Evolutionary conservation across 345 rosid genomes (phyloP).

Genomic region (Syzygium oleosum): DNA sequence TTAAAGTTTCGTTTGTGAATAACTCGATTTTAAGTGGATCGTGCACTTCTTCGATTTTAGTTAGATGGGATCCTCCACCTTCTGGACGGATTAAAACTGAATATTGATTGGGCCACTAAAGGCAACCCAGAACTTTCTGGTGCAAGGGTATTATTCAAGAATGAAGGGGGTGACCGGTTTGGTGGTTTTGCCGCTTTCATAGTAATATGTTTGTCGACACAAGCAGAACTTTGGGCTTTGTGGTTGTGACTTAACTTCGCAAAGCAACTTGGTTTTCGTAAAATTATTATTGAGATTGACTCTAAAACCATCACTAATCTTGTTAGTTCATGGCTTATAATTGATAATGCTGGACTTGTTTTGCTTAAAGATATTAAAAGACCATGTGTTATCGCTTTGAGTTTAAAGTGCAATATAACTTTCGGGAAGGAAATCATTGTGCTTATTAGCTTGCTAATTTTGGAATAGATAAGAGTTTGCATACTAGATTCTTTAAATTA

Average conservation of each 20-base stretch:
- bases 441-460: neutral
- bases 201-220: rapidly evolving
- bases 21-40: too few species aligned
- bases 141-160: neutral
- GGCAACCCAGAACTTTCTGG: too few species aligned
- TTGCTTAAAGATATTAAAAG: neutral
- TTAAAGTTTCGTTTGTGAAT: too few species aligned
- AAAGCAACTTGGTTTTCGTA: too few species aligned
- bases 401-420: neutral
- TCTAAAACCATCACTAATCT: neutral
- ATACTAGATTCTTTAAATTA: too few species aligned
- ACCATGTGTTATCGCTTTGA: rapidly evolving
- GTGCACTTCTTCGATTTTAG: too few species aligned
- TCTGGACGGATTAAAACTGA: too few species aligned
- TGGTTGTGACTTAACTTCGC: too few species aligned
- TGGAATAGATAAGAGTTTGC: neutral
- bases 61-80: neutral
- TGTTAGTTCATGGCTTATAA: neutral
- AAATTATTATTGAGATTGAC: too few species aligned
- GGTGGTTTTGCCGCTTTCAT: neutral
- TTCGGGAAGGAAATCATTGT: rapidly evolving
- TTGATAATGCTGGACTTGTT: rapidly evolving
- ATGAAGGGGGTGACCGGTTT: neutral
- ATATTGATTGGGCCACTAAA: neutral
- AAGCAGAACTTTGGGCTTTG: too few species aligned